Percentiles rank a stretch among this genome's conserved stretches.
phyloP scores from a whole-genome alignment of 2,329 filamentous ascomycete species.

The Conoideocrella luteorostrata region DNA sequence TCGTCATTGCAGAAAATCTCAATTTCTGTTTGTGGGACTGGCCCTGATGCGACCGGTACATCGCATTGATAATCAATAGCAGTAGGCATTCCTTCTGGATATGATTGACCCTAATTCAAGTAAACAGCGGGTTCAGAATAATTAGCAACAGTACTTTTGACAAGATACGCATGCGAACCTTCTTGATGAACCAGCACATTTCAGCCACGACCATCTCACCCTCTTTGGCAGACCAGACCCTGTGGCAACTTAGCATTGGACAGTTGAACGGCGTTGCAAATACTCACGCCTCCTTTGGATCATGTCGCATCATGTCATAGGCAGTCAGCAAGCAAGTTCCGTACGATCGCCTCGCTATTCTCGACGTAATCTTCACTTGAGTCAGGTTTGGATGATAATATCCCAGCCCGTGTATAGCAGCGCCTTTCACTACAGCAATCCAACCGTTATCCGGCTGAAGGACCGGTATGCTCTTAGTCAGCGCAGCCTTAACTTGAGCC shows the following conservation, averaged over 20 bases:
- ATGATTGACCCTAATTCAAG: constrained; percentile 27
- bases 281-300: constrained; percentile 29
- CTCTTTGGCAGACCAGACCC: constrained; percentile 33
- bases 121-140: no score
- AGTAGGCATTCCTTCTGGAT: constrained; percentile 28
- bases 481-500: constrained; percentile 29
- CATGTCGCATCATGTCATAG: constrained; percentile 30
- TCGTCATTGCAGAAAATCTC: constrained; percentile 30
- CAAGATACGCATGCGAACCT: constrained; percentile 20
- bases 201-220: constrained; percentile 28
- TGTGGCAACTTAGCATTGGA: constrained; percentile 14
- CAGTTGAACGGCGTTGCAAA: no score
- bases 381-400: constrained; percentile 22
- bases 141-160: no score
- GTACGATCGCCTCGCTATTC: constrained; percentile 30
- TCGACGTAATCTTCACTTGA: constrained; percentile 26
- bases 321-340: constrained; percentile 29
- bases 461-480: constrained; percentile 31
- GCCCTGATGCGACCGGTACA: constrained; percentile 27
- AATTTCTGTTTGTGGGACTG: constrained; percentile 30
- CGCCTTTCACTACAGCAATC: constrained; percentile 45
- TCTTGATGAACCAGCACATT: constrained; percentile 34
- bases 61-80: constrained; percentile 32
- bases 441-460: constrained; percentile 43
- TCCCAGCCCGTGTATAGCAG: constrained; percentile 35